A percentile compares a stretch with the other conserved stretches of the same genome.
Conservation (phyloP, 352 stramenopile genomes). For the Pythium aristosporum region DNA sequence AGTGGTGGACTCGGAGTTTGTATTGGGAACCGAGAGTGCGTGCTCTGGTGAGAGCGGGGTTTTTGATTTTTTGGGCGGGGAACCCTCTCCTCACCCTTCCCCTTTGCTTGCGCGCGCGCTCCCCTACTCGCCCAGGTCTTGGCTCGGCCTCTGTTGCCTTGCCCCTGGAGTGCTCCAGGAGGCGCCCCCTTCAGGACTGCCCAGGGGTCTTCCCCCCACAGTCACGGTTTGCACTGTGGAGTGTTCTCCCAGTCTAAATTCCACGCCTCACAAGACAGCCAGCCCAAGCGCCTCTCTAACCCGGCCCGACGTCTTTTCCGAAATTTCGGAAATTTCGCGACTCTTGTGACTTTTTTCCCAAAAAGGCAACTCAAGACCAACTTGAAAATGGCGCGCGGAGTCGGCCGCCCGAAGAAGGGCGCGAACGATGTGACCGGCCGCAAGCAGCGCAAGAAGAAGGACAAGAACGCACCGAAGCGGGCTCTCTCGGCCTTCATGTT, state of each 20-base stretch:
- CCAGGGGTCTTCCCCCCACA: constrained; percentile 14
- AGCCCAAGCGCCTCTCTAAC: constrained; percentile 10
- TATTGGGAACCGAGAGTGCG: constrained; percentile 23
- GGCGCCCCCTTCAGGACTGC: constrained; percentile 5
- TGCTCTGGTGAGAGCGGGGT: constrained; percentile 13
- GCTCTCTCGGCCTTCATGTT: constrained; percentile 91
- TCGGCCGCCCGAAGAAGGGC: constrained; percentile 69
- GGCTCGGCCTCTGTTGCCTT: constrained; percentile 17
- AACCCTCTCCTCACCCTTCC: constrained; percentile 17
- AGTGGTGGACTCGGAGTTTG: constrained; percentile 23
- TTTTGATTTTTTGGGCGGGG: constrained; percentile 32
- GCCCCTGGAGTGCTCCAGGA: background rate
- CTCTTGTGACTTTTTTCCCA: constrained; percentile 26
- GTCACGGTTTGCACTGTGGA: constrained; percentile 29
- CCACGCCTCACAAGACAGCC: constrained; percentile 50
- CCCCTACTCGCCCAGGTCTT: constrained; percentile 19
- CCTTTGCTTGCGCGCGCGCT: constrained; percentile 14
- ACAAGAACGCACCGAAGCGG: constrained; percentile 90
- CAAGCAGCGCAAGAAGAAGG: constrained; percentile 90
- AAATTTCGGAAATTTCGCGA: constrained; percentile 37
- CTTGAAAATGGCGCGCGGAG: constrained; percentile 60
- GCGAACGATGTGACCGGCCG: constrained; percentile 55
- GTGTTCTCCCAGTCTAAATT: constrained; percentile 61
- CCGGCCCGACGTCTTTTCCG: background rate
- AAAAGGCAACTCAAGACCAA: constrained; percentile 26